These are phyloP conservation scores for Casuarina cunninghamiana DNA, from an alignment of 306 rosid genomes.

Conservation along the genomic window DNA sequence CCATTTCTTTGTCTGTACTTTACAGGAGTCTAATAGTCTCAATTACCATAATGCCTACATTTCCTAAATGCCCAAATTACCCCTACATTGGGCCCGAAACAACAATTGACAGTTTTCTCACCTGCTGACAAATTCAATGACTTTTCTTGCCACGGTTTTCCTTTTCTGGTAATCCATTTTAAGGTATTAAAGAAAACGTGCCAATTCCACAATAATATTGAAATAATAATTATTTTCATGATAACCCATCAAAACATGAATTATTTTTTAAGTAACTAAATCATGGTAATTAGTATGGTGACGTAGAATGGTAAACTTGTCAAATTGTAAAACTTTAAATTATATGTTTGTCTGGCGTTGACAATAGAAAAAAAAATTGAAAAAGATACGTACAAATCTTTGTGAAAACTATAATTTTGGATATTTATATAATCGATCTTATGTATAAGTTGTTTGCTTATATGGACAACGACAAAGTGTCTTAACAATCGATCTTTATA, in stretches of 20 bases:
- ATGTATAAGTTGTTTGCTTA: too few species aligned
- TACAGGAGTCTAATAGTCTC: slow-evolving; percentile 14
- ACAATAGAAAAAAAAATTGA: too few species aligned
- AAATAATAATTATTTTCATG: background rate
- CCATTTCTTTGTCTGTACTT: slow-evolving; percentile 51
- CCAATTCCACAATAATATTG: background rate
- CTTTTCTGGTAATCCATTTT: background rate
- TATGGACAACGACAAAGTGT: too few species aligned
- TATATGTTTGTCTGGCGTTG: background rate
- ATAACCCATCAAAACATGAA: background rate
- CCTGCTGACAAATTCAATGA: background rate
- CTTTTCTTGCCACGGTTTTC: too few species aligned
- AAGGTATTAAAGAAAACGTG: background rate
- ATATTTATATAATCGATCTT: too few species aligned
- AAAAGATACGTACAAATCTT: too few species aligned
- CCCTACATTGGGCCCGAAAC: background rate
- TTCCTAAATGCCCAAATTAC: background rate
- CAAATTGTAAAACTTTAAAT: background rate
- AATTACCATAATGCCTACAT: background rate
- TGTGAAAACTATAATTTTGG: too few species aligned
- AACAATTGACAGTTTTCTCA: background rate
- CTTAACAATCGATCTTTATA: too few species aligned
- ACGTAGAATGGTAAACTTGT: background rate
- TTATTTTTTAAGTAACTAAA: background rate
- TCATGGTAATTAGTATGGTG: background rate